Evolutionary conservation across 805 yeast species (phyloP), one percentile per base, ranked within the genome.

Genomic region (Kuraishia piskuri): DNA sequence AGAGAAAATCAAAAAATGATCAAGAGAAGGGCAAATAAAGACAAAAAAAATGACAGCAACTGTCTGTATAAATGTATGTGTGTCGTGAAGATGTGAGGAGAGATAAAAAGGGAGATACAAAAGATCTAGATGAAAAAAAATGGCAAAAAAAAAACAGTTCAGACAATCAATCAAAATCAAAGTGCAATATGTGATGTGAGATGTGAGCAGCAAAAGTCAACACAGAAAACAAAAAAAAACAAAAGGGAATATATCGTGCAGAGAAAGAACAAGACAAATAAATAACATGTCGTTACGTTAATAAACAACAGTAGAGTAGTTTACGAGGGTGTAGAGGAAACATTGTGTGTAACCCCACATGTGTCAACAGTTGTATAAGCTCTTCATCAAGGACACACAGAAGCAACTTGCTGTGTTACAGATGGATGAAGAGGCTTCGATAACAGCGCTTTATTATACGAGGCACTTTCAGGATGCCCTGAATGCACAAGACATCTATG

Each of bases 271-370:
- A 45, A n/a, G 23, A 7, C 4, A 9, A 45, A 45, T 12, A 45
- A 21, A 45, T 21, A 45, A 45, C 47, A 45, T 20, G 40, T 26
- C 31, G 54, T 26, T 77, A 54, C 72, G 73, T 57, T 65, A 68
- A 19, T 71, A 74, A 55, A 71, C 66, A 9, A 79, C 60, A 51
- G 69, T 73, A 17, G 82, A 70, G 40, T 26, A 60, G 59, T n/a
- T 31, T 7, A 7, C 31, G 9, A 25, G 10, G 9, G 10, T 10
- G 10, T 10, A 25, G 31, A 7, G 10, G 9, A 25, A 25, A 7
- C 9, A 31, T 7, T 12, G 14, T 31, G 17, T 12, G 9, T n/a
- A n/a, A 12, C 14, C 14, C 31, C 31, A 25, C 9, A 7, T 7
- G 9, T 25, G 31, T 25, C 31, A 25, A 25, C n/a, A n/a, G n/a